These are phyloP conservation scores for Trypanosoma brucei DNA, from an alignment of 208 protist genomes.

Conservation along the genomic window DNA sequence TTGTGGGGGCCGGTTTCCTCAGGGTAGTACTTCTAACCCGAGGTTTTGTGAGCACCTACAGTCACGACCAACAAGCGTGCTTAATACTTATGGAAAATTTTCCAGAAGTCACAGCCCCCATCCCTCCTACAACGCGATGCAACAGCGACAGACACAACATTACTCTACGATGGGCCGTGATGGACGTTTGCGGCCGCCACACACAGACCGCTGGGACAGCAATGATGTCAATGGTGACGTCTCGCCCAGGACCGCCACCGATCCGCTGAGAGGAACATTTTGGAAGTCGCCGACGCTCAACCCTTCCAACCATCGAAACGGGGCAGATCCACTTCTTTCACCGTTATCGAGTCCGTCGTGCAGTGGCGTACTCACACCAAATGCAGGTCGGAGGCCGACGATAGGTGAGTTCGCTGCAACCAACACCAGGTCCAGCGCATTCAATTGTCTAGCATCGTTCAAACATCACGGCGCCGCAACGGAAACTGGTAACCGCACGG, in stretches of 20 bases:
- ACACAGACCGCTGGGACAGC: slow-evolving; percentile 20
- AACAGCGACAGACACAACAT: background rate
- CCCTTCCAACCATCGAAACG: background rate
- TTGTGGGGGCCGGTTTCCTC: background rate
- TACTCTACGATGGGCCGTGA: background rate
- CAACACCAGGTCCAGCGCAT: background rate
- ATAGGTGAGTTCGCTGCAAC: background rate
- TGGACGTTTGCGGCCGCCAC: slow-evolving; percentile 2
- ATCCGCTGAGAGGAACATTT: slow-evolving; percentile 12
- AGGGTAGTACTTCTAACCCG: slow-evolving; percentile 12
- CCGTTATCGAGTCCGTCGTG: slow-evolving; percentile 16
- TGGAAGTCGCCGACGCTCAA: slow-evolving; percentile 7
- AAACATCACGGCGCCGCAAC: background rate
- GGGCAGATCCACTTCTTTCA: slow-evolving; percentile 12
- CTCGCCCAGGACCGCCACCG: background rate
- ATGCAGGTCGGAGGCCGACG: slow-evolving; percentile 1
- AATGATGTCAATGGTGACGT: slow-evolving; percentile 12
- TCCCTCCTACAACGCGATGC: background rate
- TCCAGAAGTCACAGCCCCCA: slow-evolving; percentile 8
- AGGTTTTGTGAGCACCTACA: background rate
- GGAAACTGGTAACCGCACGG: background rate
- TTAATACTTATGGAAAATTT: slow-evolving; percentile 19
- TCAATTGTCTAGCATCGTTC: background rate
- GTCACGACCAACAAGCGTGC: slow-evolving; percentile 4
- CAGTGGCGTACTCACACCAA: slow-evolving; percentile 10